phyloP scores from a whole-genome alignment of 1,284 basidiomycete genomes.

The Papiliotrema flavescens region DNA sequence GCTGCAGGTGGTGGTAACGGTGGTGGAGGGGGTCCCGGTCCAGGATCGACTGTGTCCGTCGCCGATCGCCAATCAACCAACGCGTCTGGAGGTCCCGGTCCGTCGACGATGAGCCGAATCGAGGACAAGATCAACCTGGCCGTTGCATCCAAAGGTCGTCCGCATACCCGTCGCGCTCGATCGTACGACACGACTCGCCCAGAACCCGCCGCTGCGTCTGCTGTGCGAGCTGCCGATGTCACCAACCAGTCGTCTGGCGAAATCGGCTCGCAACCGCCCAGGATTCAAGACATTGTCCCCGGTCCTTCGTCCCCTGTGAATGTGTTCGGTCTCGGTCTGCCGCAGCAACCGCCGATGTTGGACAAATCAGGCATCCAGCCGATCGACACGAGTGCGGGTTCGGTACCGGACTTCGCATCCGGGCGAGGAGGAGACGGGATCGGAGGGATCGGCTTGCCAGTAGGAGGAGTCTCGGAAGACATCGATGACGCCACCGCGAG shows the following conservation, averaged over 20 bases:
- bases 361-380: background rate
- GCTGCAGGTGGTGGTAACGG: background rate
- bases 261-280: conserved; percentile 15
- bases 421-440: conserved; percentile 29
- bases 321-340: conserved; percentile 9
- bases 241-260: background rate
- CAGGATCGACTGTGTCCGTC: background rate
- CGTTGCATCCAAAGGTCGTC: conserved; percentile 1
- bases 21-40: conserved; percentile 1
- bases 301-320: conserved; percentile 4
- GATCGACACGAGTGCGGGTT: background rate
- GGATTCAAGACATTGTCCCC: conserved; percentile 21
- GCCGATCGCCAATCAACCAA: background rate
- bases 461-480: background rate
- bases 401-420: conserved; percentile 23
- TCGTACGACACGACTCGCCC: conserved; percentile 3
- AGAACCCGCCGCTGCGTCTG: background rate
- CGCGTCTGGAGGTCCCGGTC: background rate
- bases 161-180: background rate
- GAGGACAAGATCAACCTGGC: background rate
- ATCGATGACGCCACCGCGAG: conserved; percentile 3
- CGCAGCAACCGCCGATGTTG: too few relatives aligned
- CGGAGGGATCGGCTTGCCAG: conserved; percentile 15
- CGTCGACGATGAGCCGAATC: background rate
- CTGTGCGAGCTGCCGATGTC: conserved; percentile 3